These are phyloP conservation scores for Trichoderma parareesei DNA, from an alignment of 495 filamentous ascomycete species.

Conservation along the genomic window DNA sequence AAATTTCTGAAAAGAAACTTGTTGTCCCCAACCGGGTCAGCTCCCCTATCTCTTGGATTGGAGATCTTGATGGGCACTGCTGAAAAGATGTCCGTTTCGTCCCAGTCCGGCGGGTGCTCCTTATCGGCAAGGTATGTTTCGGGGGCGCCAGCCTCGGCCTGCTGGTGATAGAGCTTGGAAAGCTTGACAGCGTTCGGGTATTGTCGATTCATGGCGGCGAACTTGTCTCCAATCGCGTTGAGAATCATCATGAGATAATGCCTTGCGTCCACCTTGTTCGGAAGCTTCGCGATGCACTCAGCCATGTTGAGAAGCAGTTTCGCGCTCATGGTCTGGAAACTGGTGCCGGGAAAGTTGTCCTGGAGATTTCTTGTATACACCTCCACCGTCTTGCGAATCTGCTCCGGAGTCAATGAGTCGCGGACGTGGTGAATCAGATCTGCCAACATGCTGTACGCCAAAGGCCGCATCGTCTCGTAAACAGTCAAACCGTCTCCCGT, in stretches of 20 bases:
- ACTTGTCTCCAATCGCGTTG: constrained; percentile 95
- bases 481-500: constrained; percentile 96
- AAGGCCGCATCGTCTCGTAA: constrained; percentile 89
- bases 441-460: constrained; percentile 97
- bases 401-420: constrained; percentile 69
- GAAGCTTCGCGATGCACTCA: constrained; percentile 86
- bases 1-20: constrained; percentile 97
- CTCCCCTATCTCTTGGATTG: constrained; percentile 81
- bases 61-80: constrained; percentile 95
- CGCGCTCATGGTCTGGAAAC: constrained; percentile 99
- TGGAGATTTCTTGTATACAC: constrained; percentile 96
- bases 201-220: constrained; percentile 95
- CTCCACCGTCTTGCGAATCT: constrained; percentile 90
- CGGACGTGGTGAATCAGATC: constrained; percentile 97
- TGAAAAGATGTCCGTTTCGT: constrained; percentile 94
- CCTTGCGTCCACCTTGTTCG: constrained; percentile 83
- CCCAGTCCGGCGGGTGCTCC: constrained; percentile 78
- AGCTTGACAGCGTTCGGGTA: constrained; percentile 91
- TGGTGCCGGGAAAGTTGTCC: constrained; percentile 93
- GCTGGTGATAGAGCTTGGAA: constrained; percentile 60
- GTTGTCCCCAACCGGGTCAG: constrained; percentile 93
- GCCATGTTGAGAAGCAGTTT: constrained; percentile 96
- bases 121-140: constrained; percentile 81
- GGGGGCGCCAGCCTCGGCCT: constrained; percentile 54
- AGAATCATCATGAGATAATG: constrained; percentile 97